Conservation (phyloP, 1,284 basidiomycete species). For the Sporisorium iseilematis-ciliati region DNA sequence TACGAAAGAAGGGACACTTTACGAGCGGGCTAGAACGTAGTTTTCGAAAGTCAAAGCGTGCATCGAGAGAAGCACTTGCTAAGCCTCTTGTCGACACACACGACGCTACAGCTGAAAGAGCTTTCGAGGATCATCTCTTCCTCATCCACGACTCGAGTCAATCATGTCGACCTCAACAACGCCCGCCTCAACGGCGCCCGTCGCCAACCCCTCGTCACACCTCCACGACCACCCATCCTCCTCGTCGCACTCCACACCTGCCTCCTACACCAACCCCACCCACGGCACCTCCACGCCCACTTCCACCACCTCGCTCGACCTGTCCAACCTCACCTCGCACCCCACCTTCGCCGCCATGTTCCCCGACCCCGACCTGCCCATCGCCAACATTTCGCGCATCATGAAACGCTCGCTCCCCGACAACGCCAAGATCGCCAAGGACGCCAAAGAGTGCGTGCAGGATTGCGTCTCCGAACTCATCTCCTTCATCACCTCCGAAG, state of each 20-base stretch:
- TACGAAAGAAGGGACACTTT: too few species aligned
- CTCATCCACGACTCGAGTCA: too few species aligned
- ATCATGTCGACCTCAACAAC: neutral
- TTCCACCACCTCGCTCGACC: conserved; percentile 22
- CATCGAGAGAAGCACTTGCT: too few species aligned
- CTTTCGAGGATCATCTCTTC: too few species aligned
- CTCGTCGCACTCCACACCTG: conserved; percentile 18
- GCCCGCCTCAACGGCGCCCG: conserved; percentile 9
- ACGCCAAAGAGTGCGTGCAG: conserved; percentile 95
- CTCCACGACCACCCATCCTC: conserved; percentile 2
- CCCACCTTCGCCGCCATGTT: conserved; percentile 44
- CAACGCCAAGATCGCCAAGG: conserved; percentile 95
- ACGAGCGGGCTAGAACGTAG: too few species aligned
- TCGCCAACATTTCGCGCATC: conserved; percentile 93
- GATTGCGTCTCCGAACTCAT: conserved; percentile 97
- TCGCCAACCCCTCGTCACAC: neutral
- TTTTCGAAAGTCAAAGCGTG: too few species aligned
- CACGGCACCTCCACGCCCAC: conserved; percentile 25
- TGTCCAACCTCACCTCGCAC: conserved; percentile 23
- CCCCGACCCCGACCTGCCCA: conserved; percentile 70
- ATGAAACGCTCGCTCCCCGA: conserved; percentile 91
- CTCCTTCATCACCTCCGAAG: conserved; percentile 91
- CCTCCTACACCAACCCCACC: conserved; percentile 3
- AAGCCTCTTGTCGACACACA: too few species aligned
- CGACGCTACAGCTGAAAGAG: too few species aligned